phyloP scores from a whole-genome alignment of 768 basidiomycete species.

The Suillus variegatus region DNA sequence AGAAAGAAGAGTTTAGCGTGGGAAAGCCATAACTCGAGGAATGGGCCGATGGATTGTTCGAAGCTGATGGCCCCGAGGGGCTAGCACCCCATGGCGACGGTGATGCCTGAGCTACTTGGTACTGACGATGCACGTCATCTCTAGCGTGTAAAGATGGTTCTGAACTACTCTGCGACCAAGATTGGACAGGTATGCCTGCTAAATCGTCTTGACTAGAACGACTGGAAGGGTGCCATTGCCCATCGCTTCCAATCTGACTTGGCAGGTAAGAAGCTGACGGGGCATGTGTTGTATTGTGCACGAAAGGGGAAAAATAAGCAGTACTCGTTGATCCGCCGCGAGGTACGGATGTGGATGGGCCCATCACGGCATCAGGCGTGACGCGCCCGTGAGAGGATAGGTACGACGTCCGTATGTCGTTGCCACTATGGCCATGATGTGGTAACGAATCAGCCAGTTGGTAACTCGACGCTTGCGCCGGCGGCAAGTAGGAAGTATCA shows the following conservation, averaged over 20 bases:
- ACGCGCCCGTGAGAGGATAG: conserved; percentile 24
- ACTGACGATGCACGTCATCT: conserved; percentile 32
- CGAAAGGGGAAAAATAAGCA: conserved; percentile 28
- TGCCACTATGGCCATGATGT: conserved; percentile 24
- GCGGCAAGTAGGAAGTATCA: conserved; percentile 15
- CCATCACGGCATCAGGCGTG: conserved; percentile 27
- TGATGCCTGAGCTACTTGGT: conserved; percentile 21
- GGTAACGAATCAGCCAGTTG: conserved; percentile 23
- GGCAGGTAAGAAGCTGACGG: conserved; percentile 26
- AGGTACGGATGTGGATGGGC: conserved; percentile 23
- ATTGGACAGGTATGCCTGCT: conserved; percentile 18
- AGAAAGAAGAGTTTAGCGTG: conserved; percentile 60
- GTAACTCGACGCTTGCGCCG: conserved; percentile 23
- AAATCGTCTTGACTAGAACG: conserved; percentile 23
- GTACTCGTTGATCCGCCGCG: conserved; percentile 27
- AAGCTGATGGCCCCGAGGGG: conserved; percentile 25
- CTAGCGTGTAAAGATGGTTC: conserved; percentile 15
- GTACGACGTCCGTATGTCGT: conserved; percentile 28
- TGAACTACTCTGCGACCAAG: conserved; percentile 30
- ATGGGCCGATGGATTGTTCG: conserved; percentile 21
- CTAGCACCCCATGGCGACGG: conserved; percentile 27
- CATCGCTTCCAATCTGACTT: conserved; percentile 22
- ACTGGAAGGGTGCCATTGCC: conserved; percentile 17
- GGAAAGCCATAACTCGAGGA: conserved; percentile 41
- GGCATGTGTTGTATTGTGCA: conserved; percentile 23